Evolutionary conservation across 164 flowering plant genomes (phyloP), one percentile per base, ranked within the genome.

Genomic region (Houttuynia cordata): DNA sequence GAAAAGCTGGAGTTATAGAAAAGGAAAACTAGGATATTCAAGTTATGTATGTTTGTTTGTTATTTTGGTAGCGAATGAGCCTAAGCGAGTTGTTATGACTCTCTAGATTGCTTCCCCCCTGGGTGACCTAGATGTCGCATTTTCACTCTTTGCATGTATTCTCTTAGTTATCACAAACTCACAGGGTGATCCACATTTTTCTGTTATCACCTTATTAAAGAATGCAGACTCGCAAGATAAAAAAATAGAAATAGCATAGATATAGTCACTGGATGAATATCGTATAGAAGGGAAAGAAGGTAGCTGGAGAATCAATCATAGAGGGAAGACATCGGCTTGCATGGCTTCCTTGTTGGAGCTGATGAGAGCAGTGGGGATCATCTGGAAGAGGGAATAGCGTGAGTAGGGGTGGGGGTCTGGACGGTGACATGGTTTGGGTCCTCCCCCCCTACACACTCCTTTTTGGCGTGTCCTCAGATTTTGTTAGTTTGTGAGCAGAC

Each of bases 401-500:
- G 1, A 1, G 15, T 2, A 12, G 59, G 42, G 24, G 24, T 5
- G 8, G 14, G 41, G 59, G 45, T 20, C 17, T 6, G 59, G 42
- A 8, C n/a, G 42, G 45, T 57, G 59, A 37, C 21, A 30, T 30
- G 37, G 37, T 2, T 37, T 45, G 34, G 15, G 42, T n/a, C n/a
- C n/a, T n/a, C n/a, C n/a, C n/a, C 19, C 15, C 59, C 41, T n/a
- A 30, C 0, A 2, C 37, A 57, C 23, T 12, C 24, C 45, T 34
- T 57, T 57, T 57, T 30, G 34, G 59, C 22, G 14, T 37, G 42
- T 30, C 45, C 22, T 34, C 45, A 15, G 22, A 57, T 30, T 57
- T 57, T 57, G 59, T 57, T 57, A 57, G 59, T 37, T 57, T 57
- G 21, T 57, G 41, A 57, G 40, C 59, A 57, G 42, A 30, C 59